Evolutionary conservation across 179 eudicot genomes (phyloP), one percentile per base, ranked within the genome.

Genomic region (Silene noctiflora): DNA sequence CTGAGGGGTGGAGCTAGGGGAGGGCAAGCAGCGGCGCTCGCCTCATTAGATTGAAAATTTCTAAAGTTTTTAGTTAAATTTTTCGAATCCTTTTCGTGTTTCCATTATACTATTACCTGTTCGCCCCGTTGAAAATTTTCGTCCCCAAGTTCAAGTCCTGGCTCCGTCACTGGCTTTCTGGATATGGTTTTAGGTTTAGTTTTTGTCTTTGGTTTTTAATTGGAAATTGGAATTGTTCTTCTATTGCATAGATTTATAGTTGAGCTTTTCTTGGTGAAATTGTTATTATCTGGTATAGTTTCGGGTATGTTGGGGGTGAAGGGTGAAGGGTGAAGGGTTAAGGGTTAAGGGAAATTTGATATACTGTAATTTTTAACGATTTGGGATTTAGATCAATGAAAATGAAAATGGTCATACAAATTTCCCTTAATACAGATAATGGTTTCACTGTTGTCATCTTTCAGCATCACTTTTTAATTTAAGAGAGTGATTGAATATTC

Each of bases 381-480:
- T 69, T 69, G 59, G 10, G 17, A 22, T 16, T 2, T 69, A 20
- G 73, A 33, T 33, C 71, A 67, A 33, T 33, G 33, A n/a, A 22
- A n/a, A 53, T 7, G 19, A 17, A 64, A 64, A 33, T 67, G 51
- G 71, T 33, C 51, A 67, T 67, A 67, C 71, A 67, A n/a, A 17
- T 67, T 35, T 35, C 3, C 22, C 48, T 2, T 33, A 33, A 17
- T 20, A 17, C 5, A 35, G 46, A 14, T 67, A 66, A 31, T 16
- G 3, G 46, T 29, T 66, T 66, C 20, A 29, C 20, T 27, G 10
- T 64, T 64, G 39, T 35, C 22, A 14, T 66, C 48, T 31, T 17
- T 19, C 70, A 31, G 17, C 46, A 16, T 35, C 3, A 7, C n/a
- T 39, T 67, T 35, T 35, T 3, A 0, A 65, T 9, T 24, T 24